Base-by-base conservation (phyloP, 148 eudicot species). In the Chenopodium album region DNA sequence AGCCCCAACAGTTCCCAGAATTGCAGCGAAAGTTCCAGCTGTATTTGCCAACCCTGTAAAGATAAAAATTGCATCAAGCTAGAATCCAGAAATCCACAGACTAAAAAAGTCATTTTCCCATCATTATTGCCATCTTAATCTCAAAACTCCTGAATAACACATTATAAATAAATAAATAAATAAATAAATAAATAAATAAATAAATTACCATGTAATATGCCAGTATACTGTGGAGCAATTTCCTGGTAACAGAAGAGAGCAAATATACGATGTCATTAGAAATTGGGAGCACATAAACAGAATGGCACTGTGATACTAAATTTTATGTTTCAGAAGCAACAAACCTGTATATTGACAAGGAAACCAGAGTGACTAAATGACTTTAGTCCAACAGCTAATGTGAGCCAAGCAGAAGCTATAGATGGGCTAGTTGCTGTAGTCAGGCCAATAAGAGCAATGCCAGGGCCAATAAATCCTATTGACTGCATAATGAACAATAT, bases 341-440 rank as follows among this genome's bases (percentile, higher is more conserved):
- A 60, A 66, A 94, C 98, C 97, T 94, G 98, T 83, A 94, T 90
- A 84, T 94, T 94, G 48, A 94, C 98, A 85, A 94, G 94, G 87
- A 94, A 94, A 73, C 98, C 98, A 78, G 90, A 89, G 83, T 94
- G 98, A 84, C 98, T 94, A 84, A 94, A 94, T 37, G 98, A 89
- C 89, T 94, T 94, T 60, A 94, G 87, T 78, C 92, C 97, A 68
- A 94, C 92, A 85, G 97, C 94, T 85, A 94, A 77, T 74, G 97
- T 89, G 76, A 92, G 94, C 98, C 98, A 94, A 76, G 93, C 94
- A 81, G 98, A 94, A 82, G 95, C 98, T 77, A 88, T 80, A 46
- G 84, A 64, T 73, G 98, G 98, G 81, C 75, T 89, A 84, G 74
- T 82, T 82, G 98, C 94, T 78, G 75, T 80, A 60, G 93, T 92